Percentiles rank a stretch among this genome's conserved stretches.
Evolutionary conservation across 768 basidiomycete species (phyloP).

Genomic region (Cyclocybe cylindracea): DNA sequence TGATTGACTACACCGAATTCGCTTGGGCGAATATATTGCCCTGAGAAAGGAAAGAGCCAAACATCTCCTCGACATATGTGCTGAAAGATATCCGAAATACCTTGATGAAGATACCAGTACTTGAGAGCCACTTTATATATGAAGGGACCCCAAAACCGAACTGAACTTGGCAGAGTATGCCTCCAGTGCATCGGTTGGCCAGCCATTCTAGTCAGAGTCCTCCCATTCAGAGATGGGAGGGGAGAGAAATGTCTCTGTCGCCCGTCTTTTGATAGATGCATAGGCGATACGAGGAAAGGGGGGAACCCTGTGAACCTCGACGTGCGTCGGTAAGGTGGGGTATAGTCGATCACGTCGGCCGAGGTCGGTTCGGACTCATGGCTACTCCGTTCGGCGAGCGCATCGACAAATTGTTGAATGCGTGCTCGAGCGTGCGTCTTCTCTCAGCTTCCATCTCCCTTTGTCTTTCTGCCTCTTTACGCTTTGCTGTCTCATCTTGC

Average conservation of each 20-base stretch:
- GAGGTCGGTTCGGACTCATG: background rate
- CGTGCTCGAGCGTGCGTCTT: constrained; percentile 28
- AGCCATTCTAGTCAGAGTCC: too few relatives aligned
- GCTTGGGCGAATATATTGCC: background rate
- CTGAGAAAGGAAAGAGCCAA: too few relatives aligned
- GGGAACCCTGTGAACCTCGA: background rate
- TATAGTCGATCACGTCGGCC: constrained; percentile 12
- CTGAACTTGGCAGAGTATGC: too few relatives aligned
- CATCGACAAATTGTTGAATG: constrained; percentile 15
- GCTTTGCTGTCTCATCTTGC: constrained; percentile 58
- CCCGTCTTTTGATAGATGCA: too few relatives aligned
- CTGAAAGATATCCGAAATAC: too few relatives aligned
- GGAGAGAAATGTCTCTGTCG: too few relatives aligned
- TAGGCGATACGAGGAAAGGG: background rate
- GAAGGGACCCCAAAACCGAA: too few relatives aligned
- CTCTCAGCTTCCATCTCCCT: constrained; percentile 56
- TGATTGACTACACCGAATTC: constrained; percentile 4
- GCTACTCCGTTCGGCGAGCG: constrained; percentile 16
- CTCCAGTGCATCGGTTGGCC: too few relatives aligned
- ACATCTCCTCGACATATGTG: too few relatives aligned
- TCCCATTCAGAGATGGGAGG: too few relatives aligned
- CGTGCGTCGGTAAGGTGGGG: background rate
- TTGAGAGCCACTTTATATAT: too few relatives aligned
- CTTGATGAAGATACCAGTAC: too few relatives aligned
- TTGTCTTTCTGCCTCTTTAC: constrained; percentile 56